Conservation (phyloP, 768 basidiomycete genomes). For the Psilocybe subaeruginosa region DNA sequence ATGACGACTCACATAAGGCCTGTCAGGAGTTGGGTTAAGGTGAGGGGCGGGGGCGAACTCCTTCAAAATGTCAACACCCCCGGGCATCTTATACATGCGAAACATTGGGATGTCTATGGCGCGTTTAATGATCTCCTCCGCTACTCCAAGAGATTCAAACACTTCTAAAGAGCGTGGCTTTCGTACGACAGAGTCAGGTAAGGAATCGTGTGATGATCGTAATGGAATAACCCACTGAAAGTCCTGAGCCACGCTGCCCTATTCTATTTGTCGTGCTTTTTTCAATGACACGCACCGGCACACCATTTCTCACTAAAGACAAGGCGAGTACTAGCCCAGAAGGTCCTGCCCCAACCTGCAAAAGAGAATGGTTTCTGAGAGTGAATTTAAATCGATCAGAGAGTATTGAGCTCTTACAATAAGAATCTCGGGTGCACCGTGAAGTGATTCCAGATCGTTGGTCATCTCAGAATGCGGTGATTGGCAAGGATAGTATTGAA, state of each 20-base stretch:
- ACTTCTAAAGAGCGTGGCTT: constrained; percentile 48
- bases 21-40: constrained; percentile 30
- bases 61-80: constrained; percentile 25
- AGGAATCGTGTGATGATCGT: too few relatives aligned
- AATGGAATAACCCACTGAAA: not conserved
- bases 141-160: constrained; percentile 38
- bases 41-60: constrained; percentile 31
- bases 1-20: constrained; percentile 32
- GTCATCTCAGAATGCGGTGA: too few relatives aligned
- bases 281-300: constrained; percentile 54
- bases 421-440: too few relatives aligned
- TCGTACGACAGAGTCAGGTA: not conserved
- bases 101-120: constrained; percentile 24
- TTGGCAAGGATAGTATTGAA: too few relatives aligned
- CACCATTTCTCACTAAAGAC: constrained; percentile 39
- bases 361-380: not conserved
- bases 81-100: constrained; percentile 36
- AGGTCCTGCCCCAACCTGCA: constrained; percentile 46
- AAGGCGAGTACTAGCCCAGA: constrained; percentile 43
- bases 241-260: not conserved
- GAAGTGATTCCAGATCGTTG: too few relatives aligned
- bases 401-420: too few relatives aligned
- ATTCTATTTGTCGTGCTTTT: constrained; percentile 21
- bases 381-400: too few relatives aligned
- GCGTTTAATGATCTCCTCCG: constrained; percentile 33